Conservation (phyloP, 495 filamentous ascomycete species). For the Penicillium riverlandense region DNA sequence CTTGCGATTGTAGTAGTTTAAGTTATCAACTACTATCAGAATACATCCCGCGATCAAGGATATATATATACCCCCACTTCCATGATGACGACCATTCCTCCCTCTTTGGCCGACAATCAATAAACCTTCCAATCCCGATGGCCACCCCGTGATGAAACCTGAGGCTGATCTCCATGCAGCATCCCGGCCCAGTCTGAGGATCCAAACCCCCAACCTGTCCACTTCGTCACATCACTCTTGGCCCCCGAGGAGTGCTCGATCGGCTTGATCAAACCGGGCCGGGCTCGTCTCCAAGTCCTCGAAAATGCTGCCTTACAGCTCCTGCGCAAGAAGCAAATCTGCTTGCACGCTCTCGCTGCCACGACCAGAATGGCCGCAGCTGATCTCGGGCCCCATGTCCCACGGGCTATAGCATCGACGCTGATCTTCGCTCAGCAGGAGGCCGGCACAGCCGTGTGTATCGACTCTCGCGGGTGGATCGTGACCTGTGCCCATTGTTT, state of each 20-base stretch:
- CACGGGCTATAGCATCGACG: conserved; percentile 13
- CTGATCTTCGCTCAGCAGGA: conserved; percentile 42
- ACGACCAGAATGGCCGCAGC: background rate
- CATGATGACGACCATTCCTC: too few relatives aligned
- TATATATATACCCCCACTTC: too few relatives aligned
- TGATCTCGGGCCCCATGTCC: background rate
- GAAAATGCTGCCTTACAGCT: background rate
- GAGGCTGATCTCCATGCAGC: too few relatives aligned
- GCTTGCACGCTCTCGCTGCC: background rate
- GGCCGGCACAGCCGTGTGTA: conserved; percentile 42
- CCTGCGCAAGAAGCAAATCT: conserved; percentile 2
- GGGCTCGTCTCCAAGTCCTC: conserved; percentile 1
- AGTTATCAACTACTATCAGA: too few relatives aligned
- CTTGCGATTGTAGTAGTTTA: too few relatives aligned
- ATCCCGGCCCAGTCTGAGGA: too few relatives aligned
- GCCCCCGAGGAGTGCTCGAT: background rate
- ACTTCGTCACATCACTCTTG: background rate
- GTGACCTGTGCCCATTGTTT: conserved; percentile 37
- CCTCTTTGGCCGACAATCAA: too few relatives aligned
- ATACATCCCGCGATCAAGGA: too few relatives aligned
- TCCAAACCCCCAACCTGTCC: background rate
- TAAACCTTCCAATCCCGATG: too few relatives aligned
- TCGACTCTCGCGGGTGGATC: conserved; percentile 29
- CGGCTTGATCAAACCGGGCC: background rate
- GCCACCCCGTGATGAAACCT: too few relatives aligned